These are phyloP conservation scores for Cytospora mali DNA, from an alignment of 2,329 filamentous ascomycete species.

Conservation along the genomic window DNA sequence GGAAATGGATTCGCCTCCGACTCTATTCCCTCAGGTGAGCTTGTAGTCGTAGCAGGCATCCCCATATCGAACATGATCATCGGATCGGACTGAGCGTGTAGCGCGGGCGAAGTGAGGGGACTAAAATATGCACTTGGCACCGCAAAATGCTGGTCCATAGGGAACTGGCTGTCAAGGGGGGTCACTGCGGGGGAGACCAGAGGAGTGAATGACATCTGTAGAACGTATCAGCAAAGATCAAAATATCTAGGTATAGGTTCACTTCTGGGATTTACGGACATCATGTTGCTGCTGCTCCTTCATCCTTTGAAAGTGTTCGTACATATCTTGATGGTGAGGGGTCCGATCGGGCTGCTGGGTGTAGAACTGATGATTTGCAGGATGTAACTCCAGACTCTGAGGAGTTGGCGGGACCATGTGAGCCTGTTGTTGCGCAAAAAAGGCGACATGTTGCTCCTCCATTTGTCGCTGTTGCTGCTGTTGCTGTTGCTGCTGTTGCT, in stretches of 20 bases:
- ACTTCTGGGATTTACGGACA: conserved; percentile 44
- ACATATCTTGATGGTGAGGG: conserved; percentile 58
- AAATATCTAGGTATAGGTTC: neutral
- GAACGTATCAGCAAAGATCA: conserved; percentile 34
- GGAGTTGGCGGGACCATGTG: conserved; percentile 76
- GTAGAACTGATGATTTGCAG: conserved; percentile 61
- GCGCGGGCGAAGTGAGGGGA: conserved; percentile 77
- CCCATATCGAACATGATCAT: conserved; percentile 48
- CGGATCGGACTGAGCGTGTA: conserved; percentile 70
- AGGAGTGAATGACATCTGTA: conserved; percentile 75
- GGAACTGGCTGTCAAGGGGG: conserved; percentile 72
- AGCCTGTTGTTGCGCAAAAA: conserved; percentile 55
- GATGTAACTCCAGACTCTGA: conserved; percentile 77
- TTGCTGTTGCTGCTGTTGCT: too few species aligned
- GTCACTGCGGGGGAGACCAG: conserved; percentile 84
- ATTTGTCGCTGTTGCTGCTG: conserved; percentile 60
- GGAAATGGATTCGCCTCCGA: conserved; percentile 47
- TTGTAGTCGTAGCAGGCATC: conserved; percentile 46
- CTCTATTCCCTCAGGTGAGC: conserved; percentile 62
- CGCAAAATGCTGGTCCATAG: conserved; percentile 59
- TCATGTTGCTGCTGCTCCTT: conserved; percentile 66
- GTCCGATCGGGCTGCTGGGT: conserved; percentile 54
- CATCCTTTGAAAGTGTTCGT: conserved; percentile 66
- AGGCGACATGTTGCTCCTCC: conserved; percentile 59
- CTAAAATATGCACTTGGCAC: conserved; percentile 78